These are phyloP conservation scores for Candida sojae DNA, from an alignment of 1,139 yeast species.

Conservation along the genomic window DNA sequence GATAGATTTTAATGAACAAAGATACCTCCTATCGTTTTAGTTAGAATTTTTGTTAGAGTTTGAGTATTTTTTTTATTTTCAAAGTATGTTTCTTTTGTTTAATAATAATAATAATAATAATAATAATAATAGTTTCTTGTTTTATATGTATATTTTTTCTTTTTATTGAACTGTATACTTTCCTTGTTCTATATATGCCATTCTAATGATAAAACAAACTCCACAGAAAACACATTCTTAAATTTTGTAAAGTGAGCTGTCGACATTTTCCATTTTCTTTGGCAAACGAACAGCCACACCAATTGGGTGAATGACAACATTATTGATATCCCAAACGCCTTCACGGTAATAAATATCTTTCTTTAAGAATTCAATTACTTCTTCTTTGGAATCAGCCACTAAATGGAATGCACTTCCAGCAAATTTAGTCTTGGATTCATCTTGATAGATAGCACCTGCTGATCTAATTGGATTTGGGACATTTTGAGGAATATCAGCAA, in stretches of 20 bases:
- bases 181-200: too few species aligned
- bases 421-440: conserved; percentile 52
- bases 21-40: too few species aligned
- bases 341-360: conserved; percentile 61
- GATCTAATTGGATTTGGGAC: conserved; percentile 59
- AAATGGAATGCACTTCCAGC: conserved; percentile 72
- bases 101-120: too few species aligned
- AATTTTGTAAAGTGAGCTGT: conserved; percentile 20
- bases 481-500: conserved; percentile 52
- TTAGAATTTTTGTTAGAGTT: too few species aligned
- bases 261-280: conserved; percentile 26
- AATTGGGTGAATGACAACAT: conserved; percentile 59
- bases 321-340: conserved; percentile 78
- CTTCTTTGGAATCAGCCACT: conserved; percentile 63
- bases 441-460: conserved; percentile 66
- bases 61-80: too few species aligned
- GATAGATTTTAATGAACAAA: not conserved
- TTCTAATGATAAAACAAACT: too few species aligned
- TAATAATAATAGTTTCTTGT: too few species aligned
- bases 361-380: conserved; percentile 62
- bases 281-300: conserved; percentile 39
- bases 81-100: too few species aligned
- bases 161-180: not conserved
- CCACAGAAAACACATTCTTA: conserved; percentile 4
- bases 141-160: not conserved